Evolutionary conservation across 2,329 filamentous ascomycete genomes (phyloP).

Genomic region (Talaromyces sp.): DNA sequence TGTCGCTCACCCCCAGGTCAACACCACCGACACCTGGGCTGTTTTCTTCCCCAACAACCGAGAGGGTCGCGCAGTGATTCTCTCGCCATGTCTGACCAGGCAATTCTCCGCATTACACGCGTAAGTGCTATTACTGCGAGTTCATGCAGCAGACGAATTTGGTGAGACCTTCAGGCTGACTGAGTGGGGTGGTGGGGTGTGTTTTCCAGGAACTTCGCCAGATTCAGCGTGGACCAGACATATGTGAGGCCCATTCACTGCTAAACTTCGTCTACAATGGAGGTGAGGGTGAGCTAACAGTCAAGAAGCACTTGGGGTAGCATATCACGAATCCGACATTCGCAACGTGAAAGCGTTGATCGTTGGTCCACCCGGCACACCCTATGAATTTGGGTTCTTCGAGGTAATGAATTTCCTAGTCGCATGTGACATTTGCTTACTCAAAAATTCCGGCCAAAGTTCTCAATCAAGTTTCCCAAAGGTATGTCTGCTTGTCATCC

Average conservation of each 20-base stretch:
- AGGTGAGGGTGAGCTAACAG: background rate
- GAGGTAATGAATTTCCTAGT: constrained; percentile 55
- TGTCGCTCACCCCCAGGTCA: background rate
- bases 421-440: constrained; percentile 18
- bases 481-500: constrained; percentile 43
- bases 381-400: constrained; percentile 96
- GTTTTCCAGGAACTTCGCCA: constrained; percentile 69
- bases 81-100: constrained; percentile 68
- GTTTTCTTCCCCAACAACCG: background rate
- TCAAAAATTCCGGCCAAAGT: constrained; percentile 45
- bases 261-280: background rate
- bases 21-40: background rate
- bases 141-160: background rate
- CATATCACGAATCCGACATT: constrained; percentile 82
- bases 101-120: constrained; percentile 81
- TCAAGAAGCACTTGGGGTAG: constrained; percentile 70
- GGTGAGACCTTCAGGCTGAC: background rate
- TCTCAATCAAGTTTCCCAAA: constrained; percentile 69
- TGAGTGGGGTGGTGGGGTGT: constrained; percentile 8
- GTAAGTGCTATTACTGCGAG: constrained; percentile 42
- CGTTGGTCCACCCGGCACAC: constrained; percentile 86
- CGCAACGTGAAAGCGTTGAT: constrained; percentile 83
- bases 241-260: constrained; percentile 56
- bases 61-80: background rate
- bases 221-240: constrained; percentile 74